Conservation (phyloP, 2,329 filamentous ascomycete genomes). For the Teratosphaeriaceae sp. region DNA sequence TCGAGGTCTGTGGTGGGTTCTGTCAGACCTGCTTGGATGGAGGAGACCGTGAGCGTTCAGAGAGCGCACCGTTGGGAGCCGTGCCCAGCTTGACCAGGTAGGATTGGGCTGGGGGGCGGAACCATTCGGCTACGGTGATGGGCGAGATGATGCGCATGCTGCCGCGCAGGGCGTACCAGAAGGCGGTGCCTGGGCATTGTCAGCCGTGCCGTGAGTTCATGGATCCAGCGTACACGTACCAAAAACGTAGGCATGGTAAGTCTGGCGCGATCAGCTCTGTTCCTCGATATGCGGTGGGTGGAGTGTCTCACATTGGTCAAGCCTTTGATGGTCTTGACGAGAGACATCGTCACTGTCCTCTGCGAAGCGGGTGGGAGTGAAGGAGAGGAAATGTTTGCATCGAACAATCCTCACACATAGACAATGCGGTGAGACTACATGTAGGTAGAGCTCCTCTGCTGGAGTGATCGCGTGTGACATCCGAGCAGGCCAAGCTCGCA, state of each 20-base stretch:
- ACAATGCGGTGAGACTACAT: neutral
- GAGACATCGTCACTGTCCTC: constrained; percentile 2
- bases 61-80: constrained; percentile 8
- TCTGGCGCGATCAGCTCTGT: too few relatives aligned
- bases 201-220: neutral
- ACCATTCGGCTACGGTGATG: constrained; percentile 29
- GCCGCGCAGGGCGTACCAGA: constrained; percentile 31
- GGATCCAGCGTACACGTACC: constrained; percentile 5
- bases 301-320: constrained; percentile 8
- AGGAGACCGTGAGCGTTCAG: neutral
- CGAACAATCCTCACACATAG: neutral
- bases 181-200: constrained; percentile 20
- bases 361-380: neutral
- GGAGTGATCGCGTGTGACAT: constrained; percentile 2
- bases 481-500: neutral
- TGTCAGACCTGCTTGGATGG: neutral
- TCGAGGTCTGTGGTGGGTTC: constrained; percentile 26
- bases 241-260: constrained; percentile 22
- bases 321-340: constrained; percentile 11
- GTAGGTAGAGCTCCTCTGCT: neutral
- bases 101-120: constrained; percentile 14
- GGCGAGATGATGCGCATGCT: constrained; percentile 28
- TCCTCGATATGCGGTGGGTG: neutral
- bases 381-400: neutral
- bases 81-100: constrained; percentile 1